Base-by-base conservation (phyloP, 2,329 filamentous ascomycete species). In the Coniochaeta sp. region DNA sequence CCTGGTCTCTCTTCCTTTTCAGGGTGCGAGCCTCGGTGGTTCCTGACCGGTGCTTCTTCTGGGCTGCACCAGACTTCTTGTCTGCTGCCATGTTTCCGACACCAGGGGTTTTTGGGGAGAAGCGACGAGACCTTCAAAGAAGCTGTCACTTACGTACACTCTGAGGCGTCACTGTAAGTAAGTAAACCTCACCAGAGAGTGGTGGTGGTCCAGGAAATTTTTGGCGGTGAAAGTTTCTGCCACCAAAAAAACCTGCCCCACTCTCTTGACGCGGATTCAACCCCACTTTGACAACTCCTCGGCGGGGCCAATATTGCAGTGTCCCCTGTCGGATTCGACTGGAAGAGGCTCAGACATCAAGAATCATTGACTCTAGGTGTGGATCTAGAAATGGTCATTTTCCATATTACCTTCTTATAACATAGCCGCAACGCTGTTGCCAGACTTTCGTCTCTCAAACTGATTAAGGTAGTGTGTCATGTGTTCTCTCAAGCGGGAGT, bases 1-100 rank as follows among this genome's bases (percentile, higher is more conserved):
- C 68, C 14, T 65, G 59, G 5, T 68, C 65, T 38, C 65, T 57
- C 38, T 69, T 68, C 40, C 68, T 64, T 61, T 70, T 71, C 7
- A 67, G 61, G 8, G 68, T 63, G 16, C 63, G 65, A 14, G 65
- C 34, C n/a, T 65, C 63, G 12, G 58, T 3, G 8, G 61, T 63
- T 24, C 30, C n/a, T n/a, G 54, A 38, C 30, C 30, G 36, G 30
- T 55, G 30, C 32, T 55, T 24, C 54, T 34, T 38, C 30, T 55
- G 30, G 30, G 54, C 28, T 2, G 19, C 24, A 34, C 55, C 55
- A 10, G 34, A 2, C 22, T 57, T 57, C 22, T 17, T 44, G 28
- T 9, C 22, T 19, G 55, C 17, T 17, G 55, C 55, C 55, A 57
- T 57, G 2, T 24, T 40, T 2, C 7, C 22, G 3, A 22, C 2